Evolutionary conservation across 1,284 basidiomycete genomes (phyloP).

Genomic region (Pulchroboletus neoregius): DNA sequence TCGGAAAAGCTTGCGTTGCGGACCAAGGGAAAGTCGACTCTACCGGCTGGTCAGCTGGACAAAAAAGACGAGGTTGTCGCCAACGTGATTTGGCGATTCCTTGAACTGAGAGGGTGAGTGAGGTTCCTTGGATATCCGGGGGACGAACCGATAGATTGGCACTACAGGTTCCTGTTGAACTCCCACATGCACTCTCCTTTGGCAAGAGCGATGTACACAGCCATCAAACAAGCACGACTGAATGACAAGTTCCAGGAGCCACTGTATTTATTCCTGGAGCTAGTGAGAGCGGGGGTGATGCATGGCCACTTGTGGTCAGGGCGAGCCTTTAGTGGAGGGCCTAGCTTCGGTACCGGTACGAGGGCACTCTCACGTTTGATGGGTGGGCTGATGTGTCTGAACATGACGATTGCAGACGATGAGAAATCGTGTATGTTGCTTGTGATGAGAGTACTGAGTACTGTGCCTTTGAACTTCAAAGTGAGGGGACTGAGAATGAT

Average conservation of each 20-base stretch:
- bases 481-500: constrained; percentile 43
- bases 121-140: neutral
- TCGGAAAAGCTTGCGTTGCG: constrained; percentile 74
- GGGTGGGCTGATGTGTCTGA: constrained; percentile 17
- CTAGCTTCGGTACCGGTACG: constrained; percentile 85
- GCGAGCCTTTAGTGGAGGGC: constrained; percentile 89
- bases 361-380: constrained; percentile 25
- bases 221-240: constrained; percentile 72
- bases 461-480: constrained; percentile 91
- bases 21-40: constrained; percentile 58
- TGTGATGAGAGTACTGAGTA: constrained; percentile 93
- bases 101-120: constrained; percentile 86
- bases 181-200: constrained; percentile 87
- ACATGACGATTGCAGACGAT: constrained; percentile 54
- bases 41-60: constrained; percentile 59
- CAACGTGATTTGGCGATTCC: constrained; percentile 97
- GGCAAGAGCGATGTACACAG: constrained; percentile 86
- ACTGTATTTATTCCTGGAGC: constrained; percentile 88
- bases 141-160: constrained; percentile 12
- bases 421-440: constrained; percentile 90
- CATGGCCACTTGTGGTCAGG: constrained; percentile 90
- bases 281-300: constrained; percentile 91
- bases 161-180: constrained; percentile 75
- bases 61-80: constrained; percentile 99
- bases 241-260: constrained; percentile 99